These are phyloP conservation scores for Backusella circina DNA, from an alignment of 192 early-diverging fungal genomes.

Conservation along the genomic window DNA sequence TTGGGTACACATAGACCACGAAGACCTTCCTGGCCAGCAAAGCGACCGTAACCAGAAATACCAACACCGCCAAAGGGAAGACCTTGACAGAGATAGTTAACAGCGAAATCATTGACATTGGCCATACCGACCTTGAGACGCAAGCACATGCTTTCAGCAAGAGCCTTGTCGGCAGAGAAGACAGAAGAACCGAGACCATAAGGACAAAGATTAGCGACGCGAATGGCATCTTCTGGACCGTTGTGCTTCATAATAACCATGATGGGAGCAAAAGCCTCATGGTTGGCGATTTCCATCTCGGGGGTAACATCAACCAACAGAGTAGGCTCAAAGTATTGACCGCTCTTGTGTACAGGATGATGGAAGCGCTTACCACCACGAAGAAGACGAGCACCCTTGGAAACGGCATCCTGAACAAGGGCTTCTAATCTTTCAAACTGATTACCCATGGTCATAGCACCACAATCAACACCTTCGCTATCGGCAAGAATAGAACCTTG, in stretches of 20 bases:
- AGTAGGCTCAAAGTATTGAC: conserved; percentile 81
- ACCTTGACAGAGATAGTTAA: conserved; percentile 80
- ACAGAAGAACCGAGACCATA: conserved; percentile 81
- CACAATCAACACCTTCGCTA: conserved; percentile 66
- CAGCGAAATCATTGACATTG: conserved; percentile 87
- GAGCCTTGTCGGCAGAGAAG: conserved; percentile 65
- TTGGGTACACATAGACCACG: conserved; percentile 66
- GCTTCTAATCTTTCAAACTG: conserved; percentile 55
- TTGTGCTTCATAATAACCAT: conserved; percentile 74
- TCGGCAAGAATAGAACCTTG: conserved; percentile 72
- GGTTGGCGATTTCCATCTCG: conserved; percentile 71
- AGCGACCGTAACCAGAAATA: conserved; percentile 73
- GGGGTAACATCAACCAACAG: conserved; percentile 75
- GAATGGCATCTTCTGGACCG: conserved; percentile 64
- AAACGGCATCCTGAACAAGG: conserved; percentile 72
- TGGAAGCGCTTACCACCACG: conserved; percentile 62
- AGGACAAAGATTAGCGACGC: conserved; percentile 61
- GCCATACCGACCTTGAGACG: conserved; percentile 70
- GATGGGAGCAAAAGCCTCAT: conserved; percentile 80
- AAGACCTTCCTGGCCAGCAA: conserved; percentile 68
- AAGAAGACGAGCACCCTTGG: conserved; percentile 69
- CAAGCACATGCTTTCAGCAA: conserved; percentile 58
- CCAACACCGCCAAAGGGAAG: conserved; percentile 83
- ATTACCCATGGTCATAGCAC: conserved; percentile 78
- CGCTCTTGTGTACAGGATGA: conserved; percentile 69